phyloP scores from a whole-genome alignment of 1,284 basidiomycete species.

The Schizophyllum commune region DNA sequence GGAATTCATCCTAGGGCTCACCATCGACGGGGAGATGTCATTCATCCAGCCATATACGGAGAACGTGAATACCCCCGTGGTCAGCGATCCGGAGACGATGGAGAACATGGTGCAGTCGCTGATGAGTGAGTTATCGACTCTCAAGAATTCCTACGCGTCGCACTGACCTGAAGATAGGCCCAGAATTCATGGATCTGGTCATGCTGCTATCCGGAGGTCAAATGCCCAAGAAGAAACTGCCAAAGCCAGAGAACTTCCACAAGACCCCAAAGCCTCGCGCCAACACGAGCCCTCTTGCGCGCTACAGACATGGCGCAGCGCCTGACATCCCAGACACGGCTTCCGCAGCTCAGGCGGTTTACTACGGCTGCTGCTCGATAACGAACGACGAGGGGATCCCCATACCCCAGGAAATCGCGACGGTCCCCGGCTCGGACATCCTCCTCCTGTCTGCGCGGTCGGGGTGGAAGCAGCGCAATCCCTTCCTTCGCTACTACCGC shows the following conservation, averaged over 20 bases:
- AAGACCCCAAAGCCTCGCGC: not conserved
- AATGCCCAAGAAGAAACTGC: not conserved
- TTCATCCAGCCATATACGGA: not conserved
- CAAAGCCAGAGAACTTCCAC: not conserved
- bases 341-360: slow-evolving; percentile 14
- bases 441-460: not conserved
- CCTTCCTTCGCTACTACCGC: not conserved
- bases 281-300: not conserved
- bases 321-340: not conserved
- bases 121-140: not conserved
- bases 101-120: not conserved
- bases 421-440: slow-evolving; percentile 10
- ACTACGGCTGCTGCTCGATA: slow-evolving; percentile 31
- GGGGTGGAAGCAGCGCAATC: slow-evolving; percentile 5
- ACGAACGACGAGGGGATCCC: slow-evolving; percentile 11
- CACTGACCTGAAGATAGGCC: not conserved
- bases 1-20: not conserved
- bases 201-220: not conserved
- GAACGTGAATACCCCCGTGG: not conserved
- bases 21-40: not conserved
- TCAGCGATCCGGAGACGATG: not conserved
- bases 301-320: not conserved
- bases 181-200: not conserved
- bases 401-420: slow-evolving; percentile 15
- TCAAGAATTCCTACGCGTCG: not conserved